phyloP scores from a whole-genome alignment of 805 yeast genomes.

The Ogataea saltuana region DNA sequence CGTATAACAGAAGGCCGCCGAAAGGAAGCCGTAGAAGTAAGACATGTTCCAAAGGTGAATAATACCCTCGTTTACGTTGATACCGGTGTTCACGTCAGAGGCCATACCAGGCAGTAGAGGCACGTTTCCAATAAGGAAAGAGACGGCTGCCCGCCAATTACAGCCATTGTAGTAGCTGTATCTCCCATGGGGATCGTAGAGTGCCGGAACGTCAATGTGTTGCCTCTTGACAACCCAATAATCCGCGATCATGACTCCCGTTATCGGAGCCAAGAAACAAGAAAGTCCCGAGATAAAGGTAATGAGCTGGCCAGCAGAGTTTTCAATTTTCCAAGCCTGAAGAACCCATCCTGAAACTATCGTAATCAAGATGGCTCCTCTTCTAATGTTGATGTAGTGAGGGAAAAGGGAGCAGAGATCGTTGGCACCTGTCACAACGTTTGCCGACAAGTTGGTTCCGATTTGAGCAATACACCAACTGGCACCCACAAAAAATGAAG shows the following conservation, averaged over 20 bases:
- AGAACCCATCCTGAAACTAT: conserved; percentile 40
- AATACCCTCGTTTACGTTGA: conserved; percentile 26
- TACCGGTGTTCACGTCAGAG: conserved; percentile 30
- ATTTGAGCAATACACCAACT: conserved; percentile 35
- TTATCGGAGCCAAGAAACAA: conserved; percentile 41
- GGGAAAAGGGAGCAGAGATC: conserved; percentile 60
- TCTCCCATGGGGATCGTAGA: conserved; percentile 32
- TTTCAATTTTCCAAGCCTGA: conserved; percentile 43
- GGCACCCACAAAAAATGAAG: conserved; percentile 23
- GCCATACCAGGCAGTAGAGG: conserved; percentile 44
- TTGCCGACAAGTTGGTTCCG: conserved; percentile 52
- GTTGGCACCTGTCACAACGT: conserved; percentile 60
- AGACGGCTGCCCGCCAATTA: conserved; percentile 44
- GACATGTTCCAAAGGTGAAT: conserved; percentile 34
- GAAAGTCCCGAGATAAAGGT: conserved; percentile 41
- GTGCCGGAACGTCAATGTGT: conserved; percentile 39
- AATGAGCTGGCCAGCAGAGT: conserved; percentile 37
- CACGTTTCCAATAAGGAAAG: conserved; percentile 41
- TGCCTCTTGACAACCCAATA: conserved; percentile 40
- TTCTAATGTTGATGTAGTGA: conserved; percentile 55
- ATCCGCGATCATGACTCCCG: conserved; percentile 42
- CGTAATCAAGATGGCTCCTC: conserved; percentile 46
- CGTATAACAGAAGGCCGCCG: conserved; percentile 31
- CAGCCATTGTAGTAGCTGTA: conserved; percentile 46
- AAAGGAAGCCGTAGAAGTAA: conserved; percentile 33